Percentiles rank a stretch among this genome's conserved stretches.
Evolutionary conservation across 1,284 basidiomycete species (phyloP).

Genomic region (Rugosomyces carneus): DNA sequence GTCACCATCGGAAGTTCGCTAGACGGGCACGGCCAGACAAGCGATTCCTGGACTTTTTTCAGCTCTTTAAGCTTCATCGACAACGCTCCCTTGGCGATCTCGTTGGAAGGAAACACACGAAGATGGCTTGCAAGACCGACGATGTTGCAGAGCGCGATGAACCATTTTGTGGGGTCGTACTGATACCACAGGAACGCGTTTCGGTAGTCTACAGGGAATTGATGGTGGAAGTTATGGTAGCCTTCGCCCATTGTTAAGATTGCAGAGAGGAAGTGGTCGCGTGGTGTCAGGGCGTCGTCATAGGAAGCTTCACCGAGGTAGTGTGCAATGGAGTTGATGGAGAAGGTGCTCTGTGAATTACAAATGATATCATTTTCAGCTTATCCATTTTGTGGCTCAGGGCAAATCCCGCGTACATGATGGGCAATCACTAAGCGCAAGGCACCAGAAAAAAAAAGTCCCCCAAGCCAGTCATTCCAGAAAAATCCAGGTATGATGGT

Average conservation of each 20-base stretch:
- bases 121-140: conserved; percentile 81
- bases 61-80: conserved; percentile 81
- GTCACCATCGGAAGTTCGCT: conserved; percentile 71
- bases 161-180: conserved; percentile 90
- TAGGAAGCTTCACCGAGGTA: conserved; percentile 81
- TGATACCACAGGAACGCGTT: conserved; percentile 74
- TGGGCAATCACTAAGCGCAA: conserved; percentile 83
- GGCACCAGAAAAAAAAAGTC: conserved; percentile 84
- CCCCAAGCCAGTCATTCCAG: conserved; percentile 84
- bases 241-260: conserved; percentile 87
- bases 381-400: too few species aligned
- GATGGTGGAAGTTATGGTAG: conserved; percentile 91
- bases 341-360: conserved; percentile 69
- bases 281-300: conserved; percentile 79
- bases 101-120: conserved; percentile 80
- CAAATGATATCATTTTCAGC: too few species aligned
- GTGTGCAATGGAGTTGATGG: conserved; percentile 89
- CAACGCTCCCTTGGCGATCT: conserved; percentile 76
- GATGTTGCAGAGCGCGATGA: conserved; percentile 64
- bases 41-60: conserved; percentile 54
- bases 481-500: conserved; percentile 70
- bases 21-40: conserved; percentile 63
- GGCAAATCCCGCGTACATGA: too few species aligned
- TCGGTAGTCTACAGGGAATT: conserved; percentile 83
- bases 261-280: conserved; percentile 83